phyloP scores from a whole-genome alignment of 2,329 filamentous ascomycete genomes.

The Fusarium pseudonygamai region DNA sequence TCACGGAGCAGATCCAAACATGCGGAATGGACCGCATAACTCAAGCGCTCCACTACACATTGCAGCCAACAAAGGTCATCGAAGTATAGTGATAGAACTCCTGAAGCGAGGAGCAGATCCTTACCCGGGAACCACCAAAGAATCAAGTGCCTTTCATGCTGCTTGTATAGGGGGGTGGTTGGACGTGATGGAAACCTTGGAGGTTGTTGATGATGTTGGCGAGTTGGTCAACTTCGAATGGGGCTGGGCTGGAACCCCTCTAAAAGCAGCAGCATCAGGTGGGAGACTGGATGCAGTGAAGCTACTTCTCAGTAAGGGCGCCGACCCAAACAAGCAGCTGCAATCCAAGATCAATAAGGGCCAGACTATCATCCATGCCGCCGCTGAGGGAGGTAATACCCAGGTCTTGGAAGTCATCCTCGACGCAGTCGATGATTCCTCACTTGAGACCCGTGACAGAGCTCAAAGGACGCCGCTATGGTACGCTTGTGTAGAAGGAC shows the following conservation, averaged over 20 bases:
- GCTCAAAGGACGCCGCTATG: slow-evolving; percentile 21
- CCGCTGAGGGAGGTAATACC: slow-evolving; percentile 21
- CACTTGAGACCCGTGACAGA: slow-evolving; percentile 20
- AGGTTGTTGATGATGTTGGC: slow-evolving; percentile 4
- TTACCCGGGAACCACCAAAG: slow-evolving; percentile 3
- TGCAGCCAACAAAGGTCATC: neutral
- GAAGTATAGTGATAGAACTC: slow-evolving; percentile 16
- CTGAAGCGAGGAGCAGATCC: slow-evolving; percentile 26
- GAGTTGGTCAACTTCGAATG: slow-evolving; percentile 33
- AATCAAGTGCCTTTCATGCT: slow-evolving; percentile 22
- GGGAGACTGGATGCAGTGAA: slow-evolving; percentile 10
- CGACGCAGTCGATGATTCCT: neutral
- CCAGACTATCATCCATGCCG: slow-evolving; percentile 23
- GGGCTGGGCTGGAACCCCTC: slow-evolving; percentile 22
- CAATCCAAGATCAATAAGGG: slow-evolving; percentile 19
- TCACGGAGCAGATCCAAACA: slow-evolving; percentile 33
- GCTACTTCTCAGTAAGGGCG: slow-evolving; percentile 21
- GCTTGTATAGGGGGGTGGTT: slow-evolving; percentile 15
- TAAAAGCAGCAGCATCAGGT: slow-evolving; percentile 18
- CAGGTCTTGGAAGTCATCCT: slow-evolving; percentile 22
- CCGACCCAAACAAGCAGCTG: slow-evolving; percentile 17
- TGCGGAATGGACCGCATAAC: slow-evolving; percentile 5
- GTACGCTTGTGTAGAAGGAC: slow-evolving; percentile 21
- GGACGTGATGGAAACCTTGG: slow-evolving; percentile 10
- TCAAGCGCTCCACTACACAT: slow-evolving; percentile 23